Evolutionary conservation across 228 moss, liverwort and hornwort genomes (phyloP), one percentile per base, ranked within the genome.

Genomic region (Sphagnum fallax): DNA sequence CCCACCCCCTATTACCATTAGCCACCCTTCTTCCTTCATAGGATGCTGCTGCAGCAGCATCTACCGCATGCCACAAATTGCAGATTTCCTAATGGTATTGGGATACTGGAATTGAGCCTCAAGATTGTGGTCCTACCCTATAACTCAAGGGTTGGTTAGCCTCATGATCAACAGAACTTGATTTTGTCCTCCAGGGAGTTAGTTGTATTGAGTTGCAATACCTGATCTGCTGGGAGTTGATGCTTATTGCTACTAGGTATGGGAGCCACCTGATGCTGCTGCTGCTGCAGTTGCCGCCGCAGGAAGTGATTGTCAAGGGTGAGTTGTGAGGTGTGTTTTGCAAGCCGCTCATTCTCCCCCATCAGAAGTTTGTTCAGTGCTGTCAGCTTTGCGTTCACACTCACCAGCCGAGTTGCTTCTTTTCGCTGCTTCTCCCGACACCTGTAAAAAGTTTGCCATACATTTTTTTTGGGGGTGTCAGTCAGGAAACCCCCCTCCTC

Each of bases 341-440:
- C 81, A 64, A 87, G 63, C 60, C 87, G 79, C 75, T 87, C 87
- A 62, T 87, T 87, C 75, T 87, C 84, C 71, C 82, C 87, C 87
- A 88, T 84, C 6, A 84, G 65, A 18, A 84, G 75, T 77, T 84
- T 88, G 70, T 88, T 88, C 75, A 84, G 55, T 16, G 87, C 87
- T 8, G 84, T 84, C 47, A 88, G 79, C 71, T 88, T 88, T 67
- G 87, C 87, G 51, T 87, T 87, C 14, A 87, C 87, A 73, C 87
- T 87, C 61, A 87, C 83, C 73, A 87, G 66, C 55, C 87, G 74
- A n/a, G 87, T 84, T 48, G 87, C 87, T 84, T 84, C 84, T 75
- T 88, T 88, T 32, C 84, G 79, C 65, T 88, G 87, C 79, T 88
- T 88, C 70, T 88, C 87, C 73, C 87, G 84, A 70, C 84, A 88